Percentiles rank a stretch among this genome's conserved stretches.
These are phyloP conservation scores for Aspergillus sp. DNA, from an alignment of 2,329 filamentous ascomycete species.

Conservation along the genomic window DNA sequence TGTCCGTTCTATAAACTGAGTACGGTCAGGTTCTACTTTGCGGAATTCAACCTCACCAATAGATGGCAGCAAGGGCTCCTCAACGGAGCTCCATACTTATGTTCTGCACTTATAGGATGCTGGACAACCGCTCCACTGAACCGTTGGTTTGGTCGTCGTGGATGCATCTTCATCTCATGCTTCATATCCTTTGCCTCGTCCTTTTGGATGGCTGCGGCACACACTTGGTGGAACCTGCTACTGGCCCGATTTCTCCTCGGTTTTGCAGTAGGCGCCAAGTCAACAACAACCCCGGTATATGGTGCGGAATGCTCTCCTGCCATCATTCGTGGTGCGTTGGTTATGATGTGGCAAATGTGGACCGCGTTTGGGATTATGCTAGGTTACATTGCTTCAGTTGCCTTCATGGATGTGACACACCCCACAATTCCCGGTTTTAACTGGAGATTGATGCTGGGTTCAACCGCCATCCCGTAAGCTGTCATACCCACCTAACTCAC, in stretches of 20 bases:
- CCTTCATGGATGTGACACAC: conserved; percentile 59
- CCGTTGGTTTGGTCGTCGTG: conserved; percentile 54
- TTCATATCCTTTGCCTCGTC: conserved; percentile 63
- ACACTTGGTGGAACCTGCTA: conserved; percentile 71
- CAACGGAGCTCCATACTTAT: background rate
- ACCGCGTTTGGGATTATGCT: conserved; percentile 53
- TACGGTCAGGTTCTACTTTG: background rate
- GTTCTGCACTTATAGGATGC: background rate
- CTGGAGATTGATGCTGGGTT: conserved; percentile 70
- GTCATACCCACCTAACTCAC: background rate
- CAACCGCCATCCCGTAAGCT: conserved; percentile 59
- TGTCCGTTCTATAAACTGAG: background rate
- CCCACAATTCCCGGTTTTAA: conserved; percentile 58
- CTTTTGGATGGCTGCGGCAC: conserved; percentile 63
- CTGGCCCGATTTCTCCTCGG: conserved; percentile 71
- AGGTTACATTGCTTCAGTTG: conserved; percentile 62
- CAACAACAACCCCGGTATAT: conserved; percentile 31
- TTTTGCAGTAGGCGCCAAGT: conserved; percentile 52
- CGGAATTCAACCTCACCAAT: background rate
- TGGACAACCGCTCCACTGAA: background rate
- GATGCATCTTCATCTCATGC: conserved; percentile 74
- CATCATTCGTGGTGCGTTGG: conserved; percentile 69
- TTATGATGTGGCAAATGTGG: conserved; percentile 77
- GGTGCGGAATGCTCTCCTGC: conserved; percentile 73
- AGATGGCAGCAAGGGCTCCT: background rate